A percentile compares a stretch with the other conserved stretches of the same genome.
These are phyloP conservation scores for Kwoniella europaea DNA, from an alignment of 768 basidiomycete species.

Conservation along the genomic window DNA sequence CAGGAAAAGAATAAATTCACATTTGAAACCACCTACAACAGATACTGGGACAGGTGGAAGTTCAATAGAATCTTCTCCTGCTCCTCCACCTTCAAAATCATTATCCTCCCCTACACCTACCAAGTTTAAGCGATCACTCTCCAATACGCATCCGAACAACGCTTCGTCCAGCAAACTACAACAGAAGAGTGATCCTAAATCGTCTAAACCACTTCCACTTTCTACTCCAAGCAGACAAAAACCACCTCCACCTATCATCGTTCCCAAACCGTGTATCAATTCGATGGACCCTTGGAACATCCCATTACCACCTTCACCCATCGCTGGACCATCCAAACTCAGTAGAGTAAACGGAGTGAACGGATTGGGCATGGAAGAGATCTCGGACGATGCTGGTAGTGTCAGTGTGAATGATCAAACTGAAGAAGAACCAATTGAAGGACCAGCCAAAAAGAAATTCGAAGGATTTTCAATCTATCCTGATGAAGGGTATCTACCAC, in stretches of 20 bases:
- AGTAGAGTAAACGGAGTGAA: not conserved
- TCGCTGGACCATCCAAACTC: constrained; percentile 37
- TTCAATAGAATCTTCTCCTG: constrained; percentile 27
- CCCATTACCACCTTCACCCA: constrained; percentile 39
- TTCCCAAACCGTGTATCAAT: constrained; percentile 11
- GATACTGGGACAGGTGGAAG: constrained; percentile 6
- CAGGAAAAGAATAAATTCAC: constrained; percentile 28
- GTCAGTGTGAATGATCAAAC: constrained; percentile 3
- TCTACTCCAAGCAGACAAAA: constrained; percentile 12
- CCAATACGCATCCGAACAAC: not conserved
- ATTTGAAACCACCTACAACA: constrained; percentile 11
- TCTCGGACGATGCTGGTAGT: constrained; percentile 11
- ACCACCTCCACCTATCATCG: constrained; percentile 25
- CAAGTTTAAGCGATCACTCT: constrained; percentile 2
- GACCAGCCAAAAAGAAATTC: constrained; percentile 9
- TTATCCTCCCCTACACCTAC: constrained; percentile 5
- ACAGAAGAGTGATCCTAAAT: not conserved
- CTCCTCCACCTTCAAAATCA: not conserved
- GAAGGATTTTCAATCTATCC: constrained; percentile 45
- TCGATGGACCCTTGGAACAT: constrained; percentile 30
- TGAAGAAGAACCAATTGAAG: not conserved
- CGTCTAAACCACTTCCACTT: not conserved
- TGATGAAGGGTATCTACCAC: constrained; percentile 48
- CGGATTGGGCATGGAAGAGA: constrained; percentile 3
- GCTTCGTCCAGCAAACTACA: not conserved